Base-by-base conservation (phyloP, 176 grass and related monocot genomes). In the Phyllostachys edulis region DNA sequence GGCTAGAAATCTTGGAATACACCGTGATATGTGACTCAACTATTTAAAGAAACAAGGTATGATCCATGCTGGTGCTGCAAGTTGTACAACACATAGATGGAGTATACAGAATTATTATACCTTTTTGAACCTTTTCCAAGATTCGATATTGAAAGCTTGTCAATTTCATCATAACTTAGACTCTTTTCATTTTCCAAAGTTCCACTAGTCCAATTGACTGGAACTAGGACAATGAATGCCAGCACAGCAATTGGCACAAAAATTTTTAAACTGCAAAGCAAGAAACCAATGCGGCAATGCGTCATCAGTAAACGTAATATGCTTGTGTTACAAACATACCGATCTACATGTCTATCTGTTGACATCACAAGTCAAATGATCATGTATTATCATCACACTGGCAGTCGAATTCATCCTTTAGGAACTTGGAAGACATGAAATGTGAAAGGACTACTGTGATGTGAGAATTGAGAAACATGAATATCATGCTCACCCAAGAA, bases 91-190 rank as follows among this genome's bases (percentile, higher is more conserved):
- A 80, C 11, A 70, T 71, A 27, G 9, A 57, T 10, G 71, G 10
- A 86, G 32, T 64, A 79, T 77, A 9, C 39, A 74, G 54, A 82
- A 74, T 32, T 21, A 71, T 77, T 21, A 71, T 77, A 99, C 93
- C 96, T 90, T 80, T 90, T 75, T 18, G 96, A 95, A 80, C 91
- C 93, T 94, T 89, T 77, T 82, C 87, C 88, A 42, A 96, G 84
- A 86, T 99, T 99, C 23, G 96, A 99, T 90, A 99, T 94, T 0
- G 93, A 96, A 73, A 99, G 88, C 85, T 99, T 99, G 78, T 99
- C 96, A 74, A 99, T 94, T 85, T 99, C 44, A 74, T 90, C 89
- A 75, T 94, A 99, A 73, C 17, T 87, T 66, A 99, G 17, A 52
- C 29, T 63, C 71, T 88, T 91, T 64, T 71, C 90, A 46, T 79